Conservation (phyloP, 1,284 basidiomycete genomes). For the Coniferiporia weirii region DNA sequence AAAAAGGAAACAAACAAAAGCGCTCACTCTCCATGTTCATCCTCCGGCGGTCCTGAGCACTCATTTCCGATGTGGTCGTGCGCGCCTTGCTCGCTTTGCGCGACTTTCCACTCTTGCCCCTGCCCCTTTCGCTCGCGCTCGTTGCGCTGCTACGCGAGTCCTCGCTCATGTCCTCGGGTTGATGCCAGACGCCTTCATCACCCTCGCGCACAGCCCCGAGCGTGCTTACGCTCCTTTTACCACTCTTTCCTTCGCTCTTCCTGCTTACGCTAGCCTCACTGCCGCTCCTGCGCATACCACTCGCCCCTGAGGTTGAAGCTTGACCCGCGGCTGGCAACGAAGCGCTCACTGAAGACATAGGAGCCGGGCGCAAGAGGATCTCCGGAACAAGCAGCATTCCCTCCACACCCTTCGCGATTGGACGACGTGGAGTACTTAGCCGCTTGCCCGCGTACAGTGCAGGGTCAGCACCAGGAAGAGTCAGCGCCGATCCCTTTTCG, state of each 20-base stretch:
- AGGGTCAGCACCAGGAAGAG: slow-evolving; percentile 8
- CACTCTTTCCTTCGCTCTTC: background rate
- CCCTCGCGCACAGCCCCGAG: background rate
- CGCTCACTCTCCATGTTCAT: slow-evolving; percentile 10
- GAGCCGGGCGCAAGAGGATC: slow-evolving; percentile 4
- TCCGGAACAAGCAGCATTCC: slow-evolving; percentile 13
- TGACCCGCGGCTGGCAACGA: background rate
- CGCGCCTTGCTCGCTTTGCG: slow-evolving; percentile 2
- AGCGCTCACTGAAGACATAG: background rate
- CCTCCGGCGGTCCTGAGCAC: background rate
- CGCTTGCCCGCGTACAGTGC: slow-evolving; percentile 14
- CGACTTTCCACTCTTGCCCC: slow-evolving; percentile 7
- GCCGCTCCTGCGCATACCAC: slow-evolving; percentile 8
- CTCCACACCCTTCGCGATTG: slow-evolving; percentile 9
- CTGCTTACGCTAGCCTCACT: slow-evolving; percentile 13
- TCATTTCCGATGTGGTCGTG: slow-evolving; percentile 6
- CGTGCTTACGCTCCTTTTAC: background rate
- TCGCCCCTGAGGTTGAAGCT: background rate
- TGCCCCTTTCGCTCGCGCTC: background rate
- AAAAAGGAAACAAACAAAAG: background rate
- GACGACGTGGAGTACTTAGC: slow-evolving; percentile 3
- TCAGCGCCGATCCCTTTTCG: background rate
- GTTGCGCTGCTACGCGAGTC: background rate
- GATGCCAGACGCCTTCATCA: background rate
- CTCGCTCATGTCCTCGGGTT: background rate